These are phyloP conservation scores for Lichtheimia hyalospora DNA, from an alignment of 371 early-diverging fungal species.

Conservation along the genomic window DNA sequence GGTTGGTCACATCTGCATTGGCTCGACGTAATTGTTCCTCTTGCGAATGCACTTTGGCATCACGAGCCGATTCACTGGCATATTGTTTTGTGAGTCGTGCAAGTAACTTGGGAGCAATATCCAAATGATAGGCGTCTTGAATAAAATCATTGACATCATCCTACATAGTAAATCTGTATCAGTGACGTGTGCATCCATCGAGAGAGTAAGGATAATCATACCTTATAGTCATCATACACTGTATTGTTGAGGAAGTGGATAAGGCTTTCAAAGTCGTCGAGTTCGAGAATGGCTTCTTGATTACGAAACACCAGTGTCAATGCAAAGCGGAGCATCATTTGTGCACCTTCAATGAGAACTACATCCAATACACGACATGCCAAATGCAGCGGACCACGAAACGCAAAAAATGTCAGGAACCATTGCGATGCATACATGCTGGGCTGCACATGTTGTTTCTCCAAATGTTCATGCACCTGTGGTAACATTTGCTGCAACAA, in stretches of 20 bases:
- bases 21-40: constrained; percentile 61
- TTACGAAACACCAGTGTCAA: constrained; percentile 83
- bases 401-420: constrained; percentile 88
- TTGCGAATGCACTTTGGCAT: constrained; percentile 26
- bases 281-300: constrained; percentile 65
- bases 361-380: constrained; percentile 89
- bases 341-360: constrained; percentile 86
- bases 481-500: constrained; percentile 70
- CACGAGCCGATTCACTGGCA: constrained; percentile 23
- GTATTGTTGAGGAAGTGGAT: constrained; percentile 80
- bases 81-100: constrained; percentile 30
- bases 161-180: too few relatives aligned
- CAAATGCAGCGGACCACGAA: constrained; percentile 77
- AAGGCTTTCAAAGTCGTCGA: constrained; percentile 78
- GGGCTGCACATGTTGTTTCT: constrained; percentile 65
- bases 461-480: constrained; percentile 73
- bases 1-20: constrained; percentile 62
- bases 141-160: constrained; percentile 26
- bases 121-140: constrained; percentile 33
- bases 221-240: constrained; percentile 73
- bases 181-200: too few relatives aligned
- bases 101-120: constrained; percentile 21
- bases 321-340: constrained; percentile 78
- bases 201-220: constrained; percentile 7
- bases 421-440: constrained; percentile 83